These are phyloP conservation scores for Leccinum aurantiacum DNA, from an alignment of 768 basidiomycete genomes.

Conservation along the genomic window DNA sequence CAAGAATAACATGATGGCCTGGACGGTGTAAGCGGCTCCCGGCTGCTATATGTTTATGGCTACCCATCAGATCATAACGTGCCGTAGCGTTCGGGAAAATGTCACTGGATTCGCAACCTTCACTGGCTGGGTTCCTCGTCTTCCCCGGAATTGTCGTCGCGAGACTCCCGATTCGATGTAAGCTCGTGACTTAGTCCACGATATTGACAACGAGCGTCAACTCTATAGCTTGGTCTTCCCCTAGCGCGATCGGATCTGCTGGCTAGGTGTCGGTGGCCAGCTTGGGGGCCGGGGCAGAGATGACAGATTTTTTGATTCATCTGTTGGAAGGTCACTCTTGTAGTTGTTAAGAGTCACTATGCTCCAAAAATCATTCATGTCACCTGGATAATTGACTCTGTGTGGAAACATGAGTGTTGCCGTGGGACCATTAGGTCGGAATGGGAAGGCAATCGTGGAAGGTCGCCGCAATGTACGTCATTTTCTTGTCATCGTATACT, in stretches of 20 bases:
- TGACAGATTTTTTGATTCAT: conserved; percentile 90
- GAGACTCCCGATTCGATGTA: conserved; percentile 75
- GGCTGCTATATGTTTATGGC: background rate
- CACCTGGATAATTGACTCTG: conserved; percentile 84
- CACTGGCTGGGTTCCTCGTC: conserved; percentile 66
- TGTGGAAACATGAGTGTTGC: conserved; percentile 93
- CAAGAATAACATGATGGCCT: conserved; percentile 67
- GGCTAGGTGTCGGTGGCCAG: conserved; percentile 88
- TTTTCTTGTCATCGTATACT: background rate
- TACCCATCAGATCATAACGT: conserved; percentile 49
- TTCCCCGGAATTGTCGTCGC: conserved; percentile 84
- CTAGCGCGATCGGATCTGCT: conserved; percentile 91
- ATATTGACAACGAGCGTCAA: conserved; percentile 23
- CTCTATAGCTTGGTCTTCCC: conserved; percentile 90
- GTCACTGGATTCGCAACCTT: conserved; percentile 85
- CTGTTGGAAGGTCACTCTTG: conserved; percentile 49
- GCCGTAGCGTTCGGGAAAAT: conserved; percentile 47
- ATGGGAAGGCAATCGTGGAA: conserved; percentile 89
- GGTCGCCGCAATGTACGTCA: conserved; percentile 81
- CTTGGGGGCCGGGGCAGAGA: conserved; percentile 61
- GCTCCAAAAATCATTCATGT: conserved; percentile 82
- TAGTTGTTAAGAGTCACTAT: conserved; percentile 4
- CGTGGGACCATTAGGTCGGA: conserved; percentile 89
- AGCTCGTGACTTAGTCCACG: conserved; percentile 32
- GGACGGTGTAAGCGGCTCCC: conserved; percentile 57